A percentile compares a stretch with the other conserved stretches of the same genome.
Conservation (phyloP, 2,329 filamentous ascomycete species). For the Xylariales sp. region DNA sequence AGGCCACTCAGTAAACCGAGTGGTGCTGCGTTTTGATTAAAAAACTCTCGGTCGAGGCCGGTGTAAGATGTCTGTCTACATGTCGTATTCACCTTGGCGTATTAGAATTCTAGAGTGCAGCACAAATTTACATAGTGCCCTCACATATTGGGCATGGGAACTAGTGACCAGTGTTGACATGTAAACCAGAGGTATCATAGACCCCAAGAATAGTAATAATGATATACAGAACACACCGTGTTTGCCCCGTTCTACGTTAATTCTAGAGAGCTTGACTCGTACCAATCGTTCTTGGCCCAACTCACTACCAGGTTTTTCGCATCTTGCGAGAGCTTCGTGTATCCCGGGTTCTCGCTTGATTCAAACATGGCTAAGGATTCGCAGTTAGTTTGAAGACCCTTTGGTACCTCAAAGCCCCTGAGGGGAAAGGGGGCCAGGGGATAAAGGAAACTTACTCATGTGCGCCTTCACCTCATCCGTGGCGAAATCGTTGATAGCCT, state of each 20-base stretch:
- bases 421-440: too few species aligned
- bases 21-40: too few species aligned
- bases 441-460: constrained; percentile 63
- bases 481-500: constrained; percentile 74
- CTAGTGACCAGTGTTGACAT: not conserved
- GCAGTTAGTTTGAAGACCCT: constrained; percentile 3
- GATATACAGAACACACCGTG: not conserved
- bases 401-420: too few species aligned
- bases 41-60: too few species aligned
- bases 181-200: constrained; percentile 6
- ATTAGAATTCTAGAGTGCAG: too few species aligned
- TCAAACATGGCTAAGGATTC: constrained; percentile 66
- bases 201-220: not conserved
- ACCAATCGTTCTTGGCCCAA: constrained; percentile 67
- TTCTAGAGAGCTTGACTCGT: constrained; percentile 43
- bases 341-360: constrained; percentile 66
- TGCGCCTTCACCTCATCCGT: constrained; percentile 78
- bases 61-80: too few species aligned
- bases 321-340: constrained; percentile 60
- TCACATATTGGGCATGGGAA: too few species aligned
- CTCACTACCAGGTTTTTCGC: constrained; percentile 60
- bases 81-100: too few species aligned
- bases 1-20: constrained; percentile 10
- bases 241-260: constrained; percentile 26
- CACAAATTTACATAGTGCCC: not conserved